Base-by-base conservation (phyloP, 805 yeast genomes). In the Monosporozyma aerobia region DNA sequence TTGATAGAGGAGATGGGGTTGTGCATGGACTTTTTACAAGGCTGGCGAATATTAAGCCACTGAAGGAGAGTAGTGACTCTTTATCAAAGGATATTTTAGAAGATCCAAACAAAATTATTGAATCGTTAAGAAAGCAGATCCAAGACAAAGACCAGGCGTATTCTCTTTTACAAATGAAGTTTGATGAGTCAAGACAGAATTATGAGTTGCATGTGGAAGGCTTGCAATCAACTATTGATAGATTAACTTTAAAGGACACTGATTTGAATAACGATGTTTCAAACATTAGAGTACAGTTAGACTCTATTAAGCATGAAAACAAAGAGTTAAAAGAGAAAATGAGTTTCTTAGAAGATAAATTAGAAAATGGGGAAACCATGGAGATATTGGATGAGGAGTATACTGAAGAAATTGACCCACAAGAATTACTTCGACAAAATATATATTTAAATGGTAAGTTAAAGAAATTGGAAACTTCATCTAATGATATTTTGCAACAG, bases 301-400 rank as follows among this genome's bases (percentile, higher is more conserved):
- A 70, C 51, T 57, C 57, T 13, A 49, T 63, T 11, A 58, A 69
- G 0, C 71, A 78, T 0, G 86, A 82, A 44, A 73, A 75, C 46
- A 81, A 74, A 35, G 69, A 69, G 37, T 56, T 76, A 4, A 64
- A 63, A 5, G 71, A 59, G 0, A 76, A 76, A 33, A 59, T 69
- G 27, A 63, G 62, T 19, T 54, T 65, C 6, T 55, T 72, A 11
- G 64, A 67, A 51, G 75, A 73, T 54, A 69, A 65, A 32, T 32
- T 67, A 7, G 51, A 54, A 19, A 48, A 57, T 1, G 50, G 57
- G 4, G 56, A 57, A 25, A 54, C 53, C 6, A 50, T 59, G 11
- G 60, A 59, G 32, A 47, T 33, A n/a, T 37, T 50, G 32, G 44
- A 52, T 16, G 48, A n/a, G 8, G 41, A 40, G 22, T 33, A 47